These are phyloP conservation scores for Aspergillus indologenus DNA, from an alignment of 495 filamentous ascomycete genomes.

Conservation along the genomic window DNA sequence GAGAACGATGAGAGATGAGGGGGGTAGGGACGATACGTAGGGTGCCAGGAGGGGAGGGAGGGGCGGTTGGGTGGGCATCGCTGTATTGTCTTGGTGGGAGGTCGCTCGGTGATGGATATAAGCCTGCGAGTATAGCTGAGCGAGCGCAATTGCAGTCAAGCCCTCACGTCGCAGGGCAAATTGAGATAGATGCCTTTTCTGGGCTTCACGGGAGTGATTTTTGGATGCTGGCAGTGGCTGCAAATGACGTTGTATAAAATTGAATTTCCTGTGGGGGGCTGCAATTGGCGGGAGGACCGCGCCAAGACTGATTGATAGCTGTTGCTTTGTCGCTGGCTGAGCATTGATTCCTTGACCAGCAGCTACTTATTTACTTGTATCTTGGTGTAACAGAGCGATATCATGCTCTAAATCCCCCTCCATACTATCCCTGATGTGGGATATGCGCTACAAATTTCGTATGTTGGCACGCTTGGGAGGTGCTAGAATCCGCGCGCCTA, in stretches of 20 bases:
- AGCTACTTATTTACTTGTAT: too few relatives aligned
- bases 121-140: background rate
- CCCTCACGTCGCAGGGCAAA: too few relatives aligned
- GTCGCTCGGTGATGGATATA: background rate
- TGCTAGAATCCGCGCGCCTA: too few relatives aligned
- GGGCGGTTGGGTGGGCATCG: slow-evolving; percentile 49
- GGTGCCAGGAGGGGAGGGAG: slow-evolving; percentile 68
- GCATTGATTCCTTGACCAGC: too few relatives aligned
- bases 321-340: too few relatives aligned
- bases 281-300: slow-evolving; percentile 29
- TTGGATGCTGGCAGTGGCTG: background rate
- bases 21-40: slow-evolving; percentile 51
- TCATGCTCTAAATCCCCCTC: too few relatives aligned
- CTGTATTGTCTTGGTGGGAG: background rate
- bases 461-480: too few relatives aligned
- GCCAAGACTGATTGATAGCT: slow-evolving; percentile 16
- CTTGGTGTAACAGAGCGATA: too few relatives aligned
- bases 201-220: too few relatives aligned
- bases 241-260: slow-evolving; percentile 32
- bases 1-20: slow-evolving; percentile 63
- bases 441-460: too few relatives aligned
- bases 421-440: too few relatives aligned
- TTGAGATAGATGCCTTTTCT: too few relatives aligned
- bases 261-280: slow-evolving; percentile 26
- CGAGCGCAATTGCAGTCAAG: background rate